A percentile compares a stretch with the other conserved stretches of the same genome.
Evolutionary conservation across 2,329 filamentous ascomycete species (phyloP).

Genomic region (Magnaporthales sp.): DNA sequence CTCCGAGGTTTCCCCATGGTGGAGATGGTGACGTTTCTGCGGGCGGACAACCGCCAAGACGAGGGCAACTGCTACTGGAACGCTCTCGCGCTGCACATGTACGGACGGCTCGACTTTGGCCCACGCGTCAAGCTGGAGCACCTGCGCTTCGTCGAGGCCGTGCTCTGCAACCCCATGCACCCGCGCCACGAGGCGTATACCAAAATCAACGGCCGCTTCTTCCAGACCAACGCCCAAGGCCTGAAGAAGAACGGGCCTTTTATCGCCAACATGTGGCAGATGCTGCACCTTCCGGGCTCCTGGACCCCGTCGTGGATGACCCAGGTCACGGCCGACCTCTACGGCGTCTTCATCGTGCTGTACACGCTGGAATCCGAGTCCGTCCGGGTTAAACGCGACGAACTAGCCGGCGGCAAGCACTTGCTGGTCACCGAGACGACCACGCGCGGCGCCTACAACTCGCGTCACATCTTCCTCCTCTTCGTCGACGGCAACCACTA

Average conservation of each 20-base stretch:
- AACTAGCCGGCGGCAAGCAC: not conserved
- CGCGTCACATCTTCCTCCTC: conserved; percentile 19
- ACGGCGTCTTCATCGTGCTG: conserved; percentile 19
- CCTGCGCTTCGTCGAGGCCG: conserved; percentile 14
- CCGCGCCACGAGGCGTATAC: conserved; percentile 16
- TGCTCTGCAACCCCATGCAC: conserved; percentile 14
- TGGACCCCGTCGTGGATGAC: conserved; percentile 20
- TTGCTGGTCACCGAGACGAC: conserved; percentile 13
- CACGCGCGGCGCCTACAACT: conserved; percentile 19
- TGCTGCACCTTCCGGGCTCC: conserved; percentile 17
- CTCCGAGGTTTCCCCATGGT: conserved; percentile 19
- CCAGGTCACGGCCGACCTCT: conserved; percentile 21
- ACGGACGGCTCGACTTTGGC: conserved; percentile 14
- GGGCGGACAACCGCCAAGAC: conserved; percentile 10
- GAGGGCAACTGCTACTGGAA: conserved; percentile 21
- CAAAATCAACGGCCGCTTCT: conserved; percentile 17
- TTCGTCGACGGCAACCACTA: conserved; percentile 16
- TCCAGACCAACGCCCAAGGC: conserved; percentile 2
- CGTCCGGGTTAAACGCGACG: too few species aligned
- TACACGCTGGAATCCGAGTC: conserved; percentile 11
- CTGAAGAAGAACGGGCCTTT: not conserved
- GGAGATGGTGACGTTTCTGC: conserved; percentile 17
- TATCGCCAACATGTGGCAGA: conserved; percentile 19
- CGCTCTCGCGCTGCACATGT: conserved; percentile 15
- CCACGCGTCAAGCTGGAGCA: conserved; percentile 21